phyloP scores from a whole-genome alignment of 805 yeast genomes.

The Candida tallmaniae region DNA sequence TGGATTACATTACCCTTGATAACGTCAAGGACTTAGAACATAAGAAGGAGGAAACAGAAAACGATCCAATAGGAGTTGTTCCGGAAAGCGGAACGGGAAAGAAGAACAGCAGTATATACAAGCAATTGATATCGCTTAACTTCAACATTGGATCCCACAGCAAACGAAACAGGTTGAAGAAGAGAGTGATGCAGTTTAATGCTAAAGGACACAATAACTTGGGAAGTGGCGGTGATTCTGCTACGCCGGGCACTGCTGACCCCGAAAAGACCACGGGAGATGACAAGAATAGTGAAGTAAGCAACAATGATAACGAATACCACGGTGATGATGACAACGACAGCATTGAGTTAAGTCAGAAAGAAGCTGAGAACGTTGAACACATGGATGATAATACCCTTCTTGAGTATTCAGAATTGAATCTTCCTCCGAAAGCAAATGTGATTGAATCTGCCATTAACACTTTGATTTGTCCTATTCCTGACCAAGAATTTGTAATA shows the following conservation, averaged over 20 bases:
- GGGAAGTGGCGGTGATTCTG: neutral
- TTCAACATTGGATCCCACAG: conserved; percentile 11
- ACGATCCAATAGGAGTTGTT: conserved; percentile 24
- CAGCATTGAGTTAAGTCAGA: conserved; percentile 7
- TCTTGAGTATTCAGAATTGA: conserved; percentile 14
- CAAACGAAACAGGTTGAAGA: conserved; percentile 12
- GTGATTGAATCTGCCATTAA: conserved; percentile 39
- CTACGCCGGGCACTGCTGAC: neutral
- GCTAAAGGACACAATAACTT: conserved; percentile 19
- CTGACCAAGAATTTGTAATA: conserved; percentile 27
- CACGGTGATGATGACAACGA: conserved; percentile 11
- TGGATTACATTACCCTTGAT: conserved; percentile 41
- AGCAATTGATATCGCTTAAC: conserved; percentile 16
- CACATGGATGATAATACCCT: conserved; percentile 7
- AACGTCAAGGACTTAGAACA: conserved; percentile 27
- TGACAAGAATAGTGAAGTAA: neutral
- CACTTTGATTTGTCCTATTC: conserved; percentile 36
- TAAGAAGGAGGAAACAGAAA: conserved; percentile 7
- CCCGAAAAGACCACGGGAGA: too few species aligned
- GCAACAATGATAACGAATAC: conserved; percentile 2
- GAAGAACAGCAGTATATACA: conserved; percentile 10
- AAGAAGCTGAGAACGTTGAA: conserved; percentile 10
- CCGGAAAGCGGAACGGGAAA: conserved; percentile 16
- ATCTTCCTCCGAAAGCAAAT: conserved; percentile 44
- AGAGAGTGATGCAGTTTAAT: conserved; percentile 16